phyloP scores from a whole-genome alignment of 2,329 filamentous ascomycete genomes.

The Pleomassaria siparia region DNA sequence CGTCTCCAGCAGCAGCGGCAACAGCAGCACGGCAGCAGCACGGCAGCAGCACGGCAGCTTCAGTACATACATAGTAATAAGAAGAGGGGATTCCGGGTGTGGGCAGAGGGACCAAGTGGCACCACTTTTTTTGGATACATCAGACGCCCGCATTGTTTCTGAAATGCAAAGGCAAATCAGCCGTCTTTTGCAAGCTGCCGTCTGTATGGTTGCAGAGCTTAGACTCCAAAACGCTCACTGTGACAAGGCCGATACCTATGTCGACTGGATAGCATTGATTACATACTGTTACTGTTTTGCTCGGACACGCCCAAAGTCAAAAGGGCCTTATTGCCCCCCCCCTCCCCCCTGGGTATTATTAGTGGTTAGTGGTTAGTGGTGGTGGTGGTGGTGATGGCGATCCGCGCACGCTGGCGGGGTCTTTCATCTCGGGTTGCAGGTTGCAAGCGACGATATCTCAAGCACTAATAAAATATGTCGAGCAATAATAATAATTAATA shows the following conservation, averaged over 20 bases:
- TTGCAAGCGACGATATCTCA: too few species aligned
- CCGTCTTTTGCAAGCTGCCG: conserved; percentile 14
- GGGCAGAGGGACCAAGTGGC: too few species aligned
- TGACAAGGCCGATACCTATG: conserved; percentile 12
- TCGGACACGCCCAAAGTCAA: too few species aligned
- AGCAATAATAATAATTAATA: too few species aligned
- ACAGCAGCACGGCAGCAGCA: too few species aligned
- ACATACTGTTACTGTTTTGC: not conserved
- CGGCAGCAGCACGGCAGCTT: not conserved
- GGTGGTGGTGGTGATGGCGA: not conserved
- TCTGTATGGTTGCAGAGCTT: conserved; percentile 11
- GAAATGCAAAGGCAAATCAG: conserved; percentile 22
- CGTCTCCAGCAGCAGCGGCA: conserved; percentile 4
- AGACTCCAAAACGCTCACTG: conserved; percentile 16
- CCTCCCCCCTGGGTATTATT: too few species aligned
- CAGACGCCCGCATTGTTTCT: conserved; percentile 16
- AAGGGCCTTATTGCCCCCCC: too few species aligned
- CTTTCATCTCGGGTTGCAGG: too few species aligned
- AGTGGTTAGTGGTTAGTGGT: too few species aligned
- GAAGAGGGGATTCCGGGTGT: too few species aligned
- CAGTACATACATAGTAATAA: not conserved
- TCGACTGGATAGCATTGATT: not conserved
- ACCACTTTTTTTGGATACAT: conserved; percentile 17
- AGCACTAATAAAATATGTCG: too few species aligned
- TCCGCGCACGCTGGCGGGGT: not conserved